Conservation (phyloP, 257 asterid species). For the Solanum peruvianum region DNA sequence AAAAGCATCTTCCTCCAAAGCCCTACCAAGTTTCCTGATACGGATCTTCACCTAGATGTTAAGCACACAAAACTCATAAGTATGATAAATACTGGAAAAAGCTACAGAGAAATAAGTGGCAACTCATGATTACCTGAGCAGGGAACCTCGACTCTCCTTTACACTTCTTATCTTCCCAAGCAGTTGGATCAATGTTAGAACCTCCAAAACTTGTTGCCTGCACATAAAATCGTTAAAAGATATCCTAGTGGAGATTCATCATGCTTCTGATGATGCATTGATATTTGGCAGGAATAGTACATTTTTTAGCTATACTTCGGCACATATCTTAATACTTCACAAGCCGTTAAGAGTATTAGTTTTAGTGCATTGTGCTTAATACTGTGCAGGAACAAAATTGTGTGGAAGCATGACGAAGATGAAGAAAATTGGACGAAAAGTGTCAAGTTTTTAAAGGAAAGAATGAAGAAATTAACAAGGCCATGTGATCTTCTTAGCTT, state of each 20-base stretch:
- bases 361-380: background rate
- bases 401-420: background rate
- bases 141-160: conserved; percentile 98
- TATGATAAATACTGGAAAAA: background rate
- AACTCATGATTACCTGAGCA: conserved; percentile 60
- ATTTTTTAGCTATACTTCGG: background rate
- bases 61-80: background rate
- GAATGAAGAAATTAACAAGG: background rate
- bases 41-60: conserved; percentile 56
- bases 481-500: background rate
- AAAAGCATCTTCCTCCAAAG: conserved; percentile 90
- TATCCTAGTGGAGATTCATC: background rate
- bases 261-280: background rate
- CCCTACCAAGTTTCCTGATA: conserved; percentile 68
- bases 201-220: conserved; percentile 92
- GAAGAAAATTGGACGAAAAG: background rate
- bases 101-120: background rate
- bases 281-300: background rate
- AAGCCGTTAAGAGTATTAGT: background rate
- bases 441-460: background rate
- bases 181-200: conserved; percentile 90
- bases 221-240: background rate
- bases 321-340: background rate
- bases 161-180: conserved; percentile 97
- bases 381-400: background rate